These are phyloP conservation scores for Linnemannia elongata DNA, from an alignment of 192 early-diverging fungal genomes.

Conservation along the genomic window DNA sequence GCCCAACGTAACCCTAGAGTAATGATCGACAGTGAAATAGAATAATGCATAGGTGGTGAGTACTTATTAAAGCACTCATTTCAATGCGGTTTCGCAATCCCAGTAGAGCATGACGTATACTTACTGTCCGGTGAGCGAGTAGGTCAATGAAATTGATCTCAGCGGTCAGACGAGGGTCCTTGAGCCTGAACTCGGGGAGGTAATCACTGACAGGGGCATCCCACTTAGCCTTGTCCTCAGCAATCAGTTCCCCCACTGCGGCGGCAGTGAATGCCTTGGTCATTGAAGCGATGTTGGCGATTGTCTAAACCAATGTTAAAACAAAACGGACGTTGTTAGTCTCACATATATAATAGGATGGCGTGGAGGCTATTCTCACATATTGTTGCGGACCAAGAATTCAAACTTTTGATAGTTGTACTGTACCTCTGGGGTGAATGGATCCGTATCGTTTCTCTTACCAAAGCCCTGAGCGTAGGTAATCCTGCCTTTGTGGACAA, in stretches of 20 bases:
- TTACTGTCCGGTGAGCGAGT: constrained; percentile 31
- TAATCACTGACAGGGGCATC: constrained; percentile 28
- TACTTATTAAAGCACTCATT: constrained; percentile 2
- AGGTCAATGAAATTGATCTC: constrained; percentile 30
- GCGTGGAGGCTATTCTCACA: constrained; percentile 14
- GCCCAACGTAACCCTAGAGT: constrained; percentile 14
- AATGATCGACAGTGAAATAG: constrained; percentile 18
- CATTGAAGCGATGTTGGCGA: constrained; percentile 25
- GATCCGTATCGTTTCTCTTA: constrained; percentile 29
- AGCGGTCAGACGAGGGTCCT: constrained; percentile 15
- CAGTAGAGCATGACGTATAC: constrained; percentile 17
- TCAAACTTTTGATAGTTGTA: constrained; percentile 19
- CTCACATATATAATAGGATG: background rate
- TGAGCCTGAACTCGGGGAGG: constrained; percentile 27
- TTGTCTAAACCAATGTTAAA: constrained; percentile 20
- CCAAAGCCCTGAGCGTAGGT: constrained; percentile 27
- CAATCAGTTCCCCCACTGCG: constrained; percentile 27
- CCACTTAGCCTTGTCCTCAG: constrained; percentile 28
- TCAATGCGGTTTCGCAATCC: constrained; percentile 19
- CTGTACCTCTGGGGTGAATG: constrained; percentile 27
- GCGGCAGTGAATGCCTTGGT: constrained; percentile 31
- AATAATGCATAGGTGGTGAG: constrained; percentile 12
- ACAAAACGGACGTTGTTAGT: constrained; percentile 20
- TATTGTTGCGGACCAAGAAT: constrained; percentile 21
- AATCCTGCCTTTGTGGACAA: constrained; percentile 18